A percentile compares a stretch with the other conserved stretches of the same genome.
phyloP scores from a whole-genome alignment of 2,329 filamentous ascomycete genomes.

The Exophiala mesophila region DNA sequence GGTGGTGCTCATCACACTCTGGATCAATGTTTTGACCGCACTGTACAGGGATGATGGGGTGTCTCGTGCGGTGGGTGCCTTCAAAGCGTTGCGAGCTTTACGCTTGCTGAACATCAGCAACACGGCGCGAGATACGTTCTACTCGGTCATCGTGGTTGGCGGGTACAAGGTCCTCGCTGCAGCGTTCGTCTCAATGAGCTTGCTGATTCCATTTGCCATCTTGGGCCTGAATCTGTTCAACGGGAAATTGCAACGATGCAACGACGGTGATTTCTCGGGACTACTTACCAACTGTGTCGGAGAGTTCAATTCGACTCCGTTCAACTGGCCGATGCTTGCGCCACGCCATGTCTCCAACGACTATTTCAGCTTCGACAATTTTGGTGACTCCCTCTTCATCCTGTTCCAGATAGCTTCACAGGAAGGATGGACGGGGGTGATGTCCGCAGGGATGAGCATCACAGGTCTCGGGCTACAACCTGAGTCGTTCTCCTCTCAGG shows the following conservation, averaged over 20 bases:
- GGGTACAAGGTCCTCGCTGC: constrained; percentile 92
- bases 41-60: constrained; percentile 77
- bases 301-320: constrained; percentile 73
- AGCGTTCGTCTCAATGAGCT: constrained; percentile 86
- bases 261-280: constrained; percentile 55
- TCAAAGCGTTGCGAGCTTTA: constrained; percentile 90
- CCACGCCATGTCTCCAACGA: constrained; percentile 76
- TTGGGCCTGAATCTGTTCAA: constrained; percentile 93
- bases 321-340: constrained; percentile 76
- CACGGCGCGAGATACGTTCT: constrained; percentile 91
- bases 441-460: constrained; percentile 76
- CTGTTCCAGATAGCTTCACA: constrained; percentile 98
- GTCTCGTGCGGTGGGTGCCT: constrained; percentile 86
- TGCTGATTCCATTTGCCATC: constrained; percentile 93
- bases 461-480: constrained; percentile 73
- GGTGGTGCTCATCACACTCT: constrained; percentile 83
- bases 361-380: constrained; percentile 90
- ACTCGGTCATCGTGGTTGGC: constrained; percentile 89
- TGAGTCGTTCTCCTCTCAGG: constrained; percentile 61
- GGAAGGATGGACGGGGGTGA: constrained; percentile 95
- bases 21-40: constrained; percentile 87
- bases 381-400: constrained; percentile 87
- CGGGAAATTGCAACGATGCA: constrained; percentile 73
- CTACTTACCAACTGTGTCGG: constrained; percentile 69
- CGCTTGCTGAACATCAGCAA: constrained; percentile 92